A percentile compares a stretch with the other conserved stretches of the same genome.
These are phyloP conservation scores for Licmophora abbreviata DNA, from an alignment of 108 stramenopile genomes.

Conservation along the genomic window DNA sequence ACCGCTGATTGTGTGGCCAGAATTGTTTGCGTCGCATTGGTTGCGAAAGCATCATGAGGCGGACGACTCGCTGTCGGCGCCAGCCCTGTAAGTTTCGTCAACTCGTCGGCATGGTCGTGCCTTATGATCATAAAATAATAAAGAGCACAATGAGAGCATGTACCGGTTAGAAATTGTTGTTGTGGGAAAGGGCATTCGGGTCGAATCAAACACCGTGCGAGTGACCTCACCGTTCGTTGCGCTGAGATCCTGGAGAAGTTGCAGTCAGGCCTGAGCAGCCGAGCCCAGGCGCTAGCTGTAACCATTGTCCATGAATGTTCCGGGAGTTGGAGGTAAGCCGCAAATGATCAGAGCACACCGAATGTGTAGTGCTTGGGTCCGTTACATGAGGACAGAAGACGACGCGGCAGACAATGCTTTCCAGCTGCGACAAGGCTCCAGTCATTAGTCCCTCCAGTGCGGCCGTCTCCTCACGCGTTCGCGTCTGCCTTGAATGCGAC, in stretches of 20 bases:
- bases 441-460: constrained; percentile 46
- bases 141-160: too few species aligned
- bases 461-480: constrained; percentile 29
- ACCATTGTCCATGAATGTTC: constrained; percentile 41
- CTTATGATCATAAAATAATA: too few species aligned
- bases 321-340: constrained; percentile 52
- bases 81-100: not conserved
- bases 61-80: too few species aligned
- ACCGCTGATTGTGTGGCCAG: too few species aligned
- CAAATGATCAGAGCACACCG: constrained; percentile 6
- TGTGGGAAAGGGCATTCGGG: too few species aligned
- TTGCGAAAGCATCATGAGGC: too few species aligned
- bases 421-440: constrained; percentile 45
- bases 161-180: too few species aligned
- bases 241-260: too few species aligned
- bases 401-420: constrained; percentile 56
- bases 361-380: not conserved
- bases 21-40: not conserved
- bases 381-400: constrained; percentile 24
- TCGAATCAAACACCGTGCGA: too few species aligned
- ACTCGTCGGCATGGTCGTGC: too few species aligned
- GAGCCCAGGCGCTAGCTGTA: constrained; percentile 42
- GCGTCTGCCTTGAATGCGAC: constrained; percentile 9
- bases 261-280: constrained; percentile 32
- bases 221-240: too few species aligned